Percentiles rank a stretch among this genome's conserved stretches.
Evolutionary conservation across 352 stramenopile species (phyloP).

Genomic region (Blastocystis hominis): DNA sequence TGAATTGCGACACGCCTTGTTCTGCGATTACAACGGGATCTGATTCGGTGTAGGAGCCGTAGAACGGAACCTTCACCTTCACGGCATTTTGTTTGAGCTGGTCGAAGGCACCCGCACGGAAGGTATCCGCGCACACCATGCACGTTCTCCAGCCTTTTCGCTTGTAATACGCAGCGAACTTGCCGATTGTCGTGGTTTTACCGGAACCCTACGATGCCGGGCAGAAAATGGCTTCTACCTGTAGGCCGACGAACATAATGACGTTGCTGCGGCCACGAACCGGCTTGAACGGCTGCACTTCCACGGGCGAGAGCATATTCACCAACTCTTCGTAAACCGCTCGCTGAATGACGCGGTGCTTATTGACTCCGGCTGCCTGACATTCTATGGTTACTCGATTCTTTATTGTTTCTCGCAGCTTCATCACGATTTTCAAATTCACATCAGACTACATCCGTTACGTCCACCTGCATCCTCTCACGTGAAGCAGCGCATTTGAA

Average conservation of each 20-base stretch:
- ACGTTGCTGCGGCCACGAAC: conserved; percentile 80
- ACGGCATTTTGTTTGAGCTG: conserved; percentile 98
- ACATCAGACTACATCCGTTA: conserved; percentile 70
- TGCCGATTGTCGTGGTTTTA: conserved; percentile 98
- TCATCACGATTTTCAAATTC: conserved; percentile 66
- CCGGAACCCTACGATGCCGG: conserved; percentile 77
- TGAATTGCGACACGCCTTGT: conserved; percentile 90
- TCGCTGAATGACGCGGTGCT: conserved; percentile 77
- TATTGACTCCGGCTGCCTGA: conserved; percentile 67
- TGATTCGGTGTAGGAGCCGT: conserved; percentile 91
- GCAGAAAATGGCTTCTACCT: conserved; percentile 35
- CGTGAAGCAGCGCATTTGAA: conserved; percentile 75
- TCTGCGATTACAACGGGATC: conserved; percentile 92
- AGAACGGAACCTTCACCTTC: conserved; percentile 92
- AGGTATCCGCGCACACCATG: conserved; percentile 98
- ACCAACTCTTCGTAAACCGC: conserved; percentile 78
- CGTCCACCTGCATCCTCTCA: conserved; percentile 3
- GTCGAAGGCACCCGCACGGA: conserved; percentile 93
- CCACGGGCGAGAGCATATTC: conserved; percentile 73
- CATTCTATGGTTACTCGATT: conserved; percentile 74
- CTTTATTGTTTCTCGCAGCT: conserved; percentile 79
- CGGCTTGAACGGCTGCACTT: conserved; percentile 74
- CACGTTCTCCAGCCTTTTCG: conserved; percentile 90
- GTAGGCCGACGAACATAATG: conserved; percentile 80
- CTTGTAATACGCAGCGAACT: conserved; percentile 96